Evolutionary conservation across 1,284 basidiomycete genomes (phyloP).

Genomic region (Butyriboletus appendiculatus): DNA sequence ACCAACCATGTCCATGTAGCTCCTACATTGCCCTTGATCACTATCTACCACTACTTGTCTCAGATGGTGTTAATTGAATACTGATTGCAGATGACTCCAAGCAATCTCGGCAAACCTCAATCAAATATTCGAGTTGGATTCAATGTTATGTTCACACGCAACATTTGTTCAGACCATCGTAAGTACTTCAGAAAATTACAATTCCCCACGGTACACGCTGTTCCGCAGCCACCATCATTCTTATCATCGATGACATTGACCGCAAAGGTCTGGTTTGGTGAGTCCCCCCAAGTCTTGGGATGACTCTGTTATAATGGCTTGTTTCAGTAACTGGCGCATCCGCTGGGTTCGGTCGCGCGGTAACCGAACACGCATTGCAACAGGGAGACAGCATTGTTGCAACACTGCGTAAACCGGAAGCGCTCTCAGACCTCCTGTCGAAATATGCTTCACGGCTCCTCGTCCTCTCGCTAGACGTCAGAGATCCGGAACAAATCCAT

Average conservation of each 20-base stretch:
- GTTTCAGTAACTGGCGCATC: slow-evolving; percentile 32
- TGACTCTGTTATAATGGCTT: background rate
- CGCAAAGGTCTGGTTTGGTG: slow-evolving; percentile 31
- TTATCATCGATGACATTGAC: slow-evolving; percentile 10
- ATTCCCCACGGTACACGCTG: background rate
- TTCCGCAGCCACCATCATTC: background rate
- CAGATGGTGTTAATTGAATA: background rate
- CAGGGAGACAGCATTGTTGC: slow-evolving; percentile 30
- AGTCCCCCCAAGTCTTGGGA: background rate
- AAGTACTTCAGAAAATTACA: background rate
- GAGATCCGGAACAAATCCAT: slow-evolving; percentile 14
- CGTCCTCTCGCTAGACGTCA: slow-evolving; percentile 37
- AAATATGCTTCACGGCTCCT: slow-evolving; percentile 42
- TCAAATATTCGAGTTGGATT: background rate
- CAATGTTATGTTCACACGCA: background rate
- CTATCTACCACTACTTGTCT: background rate
- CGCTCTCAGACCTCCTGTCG: slow-evolving; percentile 19
- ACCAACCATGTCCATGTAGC: background rate
- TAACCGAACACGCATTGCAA: slow-evolving; percentile 26
- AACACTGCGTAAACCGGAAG: slow-evolving; percentile 19
- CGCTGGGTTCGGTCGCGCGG: slow-evolving; percentile 25
- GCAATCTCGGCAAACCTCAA: background rate
- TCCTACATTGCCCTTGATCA: background rate
- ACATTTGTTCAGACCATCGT: background rate
- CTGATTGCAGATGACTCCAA: background rate